Evolutionary conservation across 1,284 basidiomycete genomes (phyloP), one percentile per base, ranked within the genome.

Genomic region (Leccinum insigne): DNA sequence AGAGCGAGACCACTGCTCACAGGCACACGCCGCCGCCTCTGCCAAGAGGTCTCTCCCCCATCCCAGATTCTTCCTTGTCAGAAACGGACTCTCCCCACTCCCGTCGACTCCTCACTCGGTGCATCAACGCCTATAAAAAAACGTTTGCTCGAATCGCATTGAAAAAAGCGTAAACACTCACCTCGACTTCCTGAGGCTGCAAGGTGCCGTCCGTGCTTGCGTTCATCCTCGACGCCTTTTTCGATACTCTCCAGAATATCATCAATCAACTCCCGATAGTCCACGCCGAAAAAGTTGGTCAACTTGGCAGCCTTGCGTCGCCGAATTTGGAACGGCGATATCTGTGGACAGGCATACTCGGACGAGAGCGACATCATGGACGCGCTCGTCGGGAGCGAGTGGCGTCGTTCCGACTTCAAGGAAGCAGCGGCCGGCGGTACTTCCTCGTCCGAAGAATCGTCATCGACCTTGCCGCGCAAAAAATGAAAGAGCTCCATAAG

Each of bases 211-310:
- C 29, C 29, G 29, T 29, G 80, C 54, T 80, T 83, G 61, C 82
- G 77, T 74, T 92, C 91, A 69, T 89, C 85, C 71, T 90, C 86
- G 57, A 93, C 80, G 58, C 90, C 90, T 67, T 80, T 84, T 77
- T 93, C 92, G 70, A 94, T 88, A 67, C 88, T 92, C 68, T 92
- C 90, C 68, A 94, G 77, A 23, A 94, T 85, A 72, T 93, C 89
- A 58, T 81, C 82, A 67, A 94, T 87, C 64, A 93, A 78, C 63
- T 90, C 89, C 32, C 86, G 84, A 73, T 94, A 93, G 74, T 91
- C 84, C 58, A 93, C 92, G 16, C 92, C 92, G 75, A 94, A 94
- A 81, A 94, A 93, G 77, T 89, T 84, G 29, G 89, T 88, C 66
- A 93, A 80, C 80, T 94, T 94, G 64, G 92, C 91, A 3, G 91